phyloP scores from a whole-genome alignment of 1,284 basidiomycete species.

The Sphagnurus paluster region DNA sequence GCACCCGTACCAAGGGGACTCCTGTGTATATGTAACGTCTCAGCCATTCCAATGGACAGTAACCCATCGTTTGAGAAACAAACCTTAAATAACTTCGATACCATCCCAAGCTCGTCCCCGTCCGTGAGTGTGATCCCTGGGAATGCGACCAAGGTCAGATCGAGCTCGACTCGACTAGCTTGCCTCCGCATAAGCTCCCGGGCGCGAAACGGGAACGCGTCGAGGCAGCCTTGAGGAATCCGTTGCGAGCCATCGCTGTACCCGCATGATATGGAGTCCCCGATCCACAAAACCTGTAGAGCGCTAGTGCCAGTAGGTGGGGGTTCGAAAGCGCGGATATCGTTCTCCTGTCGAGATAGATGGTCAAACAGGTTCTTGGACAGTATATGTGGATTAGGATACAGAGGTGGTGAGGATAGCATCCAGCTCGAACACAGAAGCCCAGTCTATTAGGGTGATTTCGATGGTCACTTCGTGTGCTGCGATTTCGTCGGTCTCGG shows the following conservation, averaged over 20 bases:
- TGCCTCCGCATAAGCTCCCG: constrained; percentile 11
- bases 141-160: constrained; percentile 19
- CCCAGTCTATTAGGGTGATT: constrained; percentile 21
- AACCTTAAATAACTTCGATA: constrained; percentile 2
- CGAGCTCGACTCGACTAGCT: constrained; percentile 5
- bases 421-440: constrained; percentile 20
- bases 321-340: background rate
- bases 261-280: constrained; percentile 22
- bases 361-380: background rate
- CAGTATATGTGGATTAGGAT: background rate
- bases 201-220: constrained; percentile 16
- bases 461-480: constrained; percentile 6
- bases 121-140: constrained; percentile 16
- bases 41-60: background rate
- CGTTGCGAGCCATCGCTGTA: constrained; percentile 12
- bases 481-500: background rate
- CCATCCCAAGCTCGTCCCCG: constrained; percentile 3
- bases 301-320: background rate
- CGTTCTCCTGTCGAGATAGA: background rate
- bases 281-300: constrained; percentile 15
- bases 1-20: constrained; percentile 6
- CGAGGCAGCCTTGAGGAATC: constrained; percentile 18
- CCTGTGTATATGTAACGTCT: background rate
- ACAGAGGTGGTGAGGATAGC: background rate
- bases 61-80: background rate